A percentile compares a stretch with the other conserved stretches of the same genome.
phyloP scores from a whole-genome alignment of 441 rosid genomes.

The Caryocar brasiliense region DNA sequence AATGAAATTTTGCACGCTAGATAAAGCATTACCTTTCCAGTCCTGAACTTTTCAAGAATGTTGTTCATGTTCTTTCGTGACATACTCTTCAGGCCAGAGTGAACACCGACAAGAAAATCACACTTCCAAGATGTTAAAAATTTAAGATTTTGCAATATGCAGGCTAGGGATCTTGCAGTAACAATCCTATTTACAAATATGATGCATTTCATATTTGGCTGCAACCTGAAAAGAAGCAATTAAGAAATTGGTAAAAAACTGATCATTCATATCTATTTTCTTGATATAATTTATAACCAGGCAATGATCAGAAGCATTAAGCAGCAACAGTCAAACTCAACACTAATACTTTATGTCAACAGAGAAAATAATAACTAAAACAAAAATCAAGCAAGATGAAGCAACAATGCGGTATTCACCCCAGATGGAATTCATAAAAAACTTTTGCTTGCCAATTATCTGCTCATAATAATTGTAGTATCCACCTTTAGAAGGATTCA shows the following conservation, averaged over 20 bases:
- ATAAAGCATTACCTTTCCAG: slow-evolving; percentile 56
- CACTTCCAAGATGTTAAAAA: slow-evolving; percentile 73
- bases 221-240: slow-evolving; percentile 48
- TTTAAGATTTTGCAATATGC: slow-evolving; percentile 54
- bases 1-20: background rate
- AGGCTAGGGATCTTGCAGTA: slow-evolving; percentile 71
- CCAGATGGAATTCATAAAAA: too few species aligned
- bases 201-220: slow-evolving; percentile 77
- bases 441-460: too few species aligned
- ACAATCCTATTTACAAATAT: slow-evolving; percentile 88
- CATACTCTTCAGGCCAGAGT: slow-evolving; percentile 73
- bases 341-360: too few species aligned
- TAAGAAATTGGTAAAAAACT: slow-evolving; percentile 12
- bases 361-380: too few species aligned
- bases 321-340: too few species aligned
- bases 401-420: too few species aligned
- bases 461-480: too few species aligned
- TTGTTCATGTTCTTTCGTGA: slow-evolving; percentile 58
- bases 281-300: too few species aligned
- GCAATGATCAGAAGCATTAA: too few species aligned
- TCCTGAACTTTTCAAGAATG: slow-evolving; percentile 69
- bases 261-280: too few species aligned
- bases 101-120: slow-evolving; percentile 85
- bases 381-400: too few species aligned
- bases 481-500: too few species aligned